phyloP scores from a whole-genome alignment of 768 basidiomycete species.

The Dioszegia crocea region DNA sequence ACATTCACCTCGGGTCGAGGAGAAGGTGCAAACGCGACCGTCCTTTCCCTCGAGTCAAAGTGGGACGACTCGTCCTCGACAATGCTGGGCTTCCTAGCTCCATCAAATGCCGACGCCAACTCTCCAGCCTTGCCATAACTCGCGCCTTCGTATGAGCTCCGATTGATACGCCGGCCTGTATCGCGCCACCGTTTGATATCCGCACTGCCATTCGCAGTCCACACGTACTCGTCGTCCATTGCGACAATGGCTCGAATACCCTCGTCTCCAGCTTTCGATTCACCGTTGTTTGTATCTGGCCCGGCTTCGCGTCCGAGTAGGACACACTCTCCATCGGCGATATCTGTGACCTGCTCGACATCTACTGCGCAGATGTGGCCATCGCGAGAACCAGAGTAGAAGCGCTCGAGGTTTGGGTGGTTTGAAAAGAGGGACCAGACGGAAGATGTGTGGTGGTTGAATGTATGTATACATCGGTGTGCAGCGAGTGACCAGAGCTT shows the following conservation, averaged over 20 bases:
- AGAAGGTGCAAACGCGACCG: conserved; percentile 41
- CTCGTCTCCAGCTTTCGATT: conserved; percentile 57
- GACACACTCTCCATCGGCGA: conserved; percentile 84
- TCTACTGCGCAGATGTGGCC: conserved; percentile 89
- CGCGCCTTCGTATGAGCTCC: conserved; percentile 28
- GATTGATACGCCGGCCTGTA: conserved; percentile 50
- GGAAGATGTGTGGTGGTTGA: conserved; percentile 82
- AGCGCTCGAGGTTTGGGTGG: conserved; percentile 78
- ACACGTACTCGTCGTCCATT: conserved; percentile 77
- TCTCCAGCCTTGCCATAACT: conserved; percentile 11
- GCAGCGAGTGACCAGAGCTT: conserved; percentile 74
- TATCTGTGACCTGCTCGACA: conserved; percentile 70
- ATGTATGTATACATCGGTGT: conserved; percentile 90
- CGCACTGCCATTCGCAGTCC: conserved; percentile 83
- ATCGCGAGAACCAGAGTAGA: conserved; percentile 90
- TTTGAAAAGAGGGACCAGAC: conserved; percentile 89
- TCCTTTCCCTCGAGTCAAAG: conserved; percentile 28
- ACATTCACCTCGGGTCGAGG: conserved; percentile 13
- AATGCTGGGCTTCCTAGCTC: conserved; percentile 9
- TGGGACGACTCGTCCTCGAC: conserved; percentile 15
- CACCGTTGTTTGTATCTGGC: conserved; percentile 12
- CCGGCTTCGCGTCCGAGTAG: conserved; percentile 59
- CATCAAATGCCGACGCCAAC: conserved; percentile 15
- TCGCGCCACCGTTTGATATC: conserved; percentile 74
- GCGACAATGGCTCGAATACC: conserved; percentile 78